Evolutionary conservation across 2,329 filamentous ascomycete genomes (phyloP).

Genomic region (Thermomyces lanuginosus): DNA sequence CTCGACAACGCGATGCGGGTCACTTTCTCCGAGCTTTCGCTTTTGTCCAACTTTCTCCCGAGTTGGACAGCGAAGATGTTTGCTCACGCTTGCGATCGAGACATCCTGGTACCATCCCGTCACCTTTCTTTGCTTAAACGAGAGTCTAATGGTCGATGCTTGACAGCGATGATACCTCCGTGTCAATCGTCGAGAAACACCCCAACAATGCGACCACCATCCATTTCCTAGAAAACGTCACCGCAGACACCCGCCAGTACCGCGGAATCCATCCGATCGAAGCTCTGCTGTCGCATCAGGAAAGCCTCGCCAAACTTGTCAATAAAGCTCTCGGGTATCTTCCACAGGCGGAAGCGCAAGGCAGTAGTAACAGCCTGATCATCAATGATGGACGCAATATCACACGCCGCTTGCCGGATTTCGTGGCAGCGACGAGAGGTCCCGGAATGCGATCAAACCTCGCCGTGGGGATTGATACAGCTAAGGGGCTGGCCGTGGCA

Average conservation of each 20-base stretch:
- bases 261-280: slow-evolving; percentile 65
- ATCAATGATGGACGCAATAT: no score
- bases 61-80: no score
- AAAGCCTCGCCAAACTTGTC: slow-evolving; percentile 52
- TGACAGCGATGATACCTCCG: slow-evolving; percentile 70
- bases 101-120: slow-evolving; percentile 25
- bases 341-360: slow-evolving; percentile 21
- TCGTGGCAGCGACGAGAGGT: slow-evolving; percentile 77
- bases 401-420: slow-evolving; percentile 50
- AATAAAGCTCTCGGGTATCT: slow-evolving; percentile 44
- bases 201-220: slow-evolving; percentile 34
- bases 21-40: no score
- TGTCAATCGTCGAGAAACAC: slow-evolving; percentile 57
- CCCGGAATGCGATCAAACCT: slow-evolving; percentile 77
- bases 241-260: slow-evolving; percentile 59
- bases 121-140: not conserved
- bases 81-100: slow-evolving; percentile 32
- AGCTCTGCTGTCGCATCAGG: slow-evolving; percentile 60
- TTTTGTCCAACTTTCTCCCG: no score
- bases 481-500: slow-evolving; percentile 71
- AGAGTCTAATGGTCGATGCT: not conserved
- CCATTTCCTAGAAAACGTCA: slow-evolving; percentile 66
- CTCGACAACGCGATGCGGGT: no score
- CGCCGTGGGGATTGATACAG: slow-evolving; percentile 60
- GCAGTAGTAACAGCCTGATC: no score